A percentile compares a stretch with the other conserved stretches of the same genome.
Evolutionary conservation across 2,329 filamentous ascomycete genomes (phyloP).

Genomic region (Chrysoporthe puriensis): DNA sequence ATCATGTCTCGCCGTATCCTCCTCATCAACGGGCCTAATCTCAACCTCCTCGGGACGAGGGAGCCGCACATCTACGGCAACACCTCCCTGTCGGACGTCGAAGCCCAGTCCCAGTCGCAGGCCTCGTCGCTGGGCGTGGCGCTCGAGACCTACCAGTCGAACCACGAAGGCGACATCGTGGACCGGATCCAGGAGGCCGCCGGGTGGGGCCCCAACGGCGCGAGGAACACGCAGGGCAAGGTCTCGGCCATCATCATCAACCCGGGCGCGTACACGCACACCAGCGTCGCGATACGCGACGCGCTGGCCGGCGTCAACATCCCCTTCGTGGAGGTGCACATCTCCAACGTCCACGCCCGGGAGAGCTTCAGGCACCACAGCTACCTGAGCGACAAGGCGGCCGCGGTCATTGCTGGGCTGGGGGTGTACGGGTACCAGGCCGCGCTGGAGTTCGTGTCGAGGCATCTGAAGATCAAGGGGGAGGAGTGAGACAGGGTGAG

Average conservation of each 20-base stretch:
- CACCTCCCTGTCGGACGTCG: slow-evolving; percentile 68
- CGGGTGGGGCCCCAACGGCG: slow-evolving; percentile 33
- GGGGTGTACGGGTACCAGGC: slow-evolving; percentile 65
- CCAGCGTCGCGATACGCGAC: slow-evolving; percentile 75
- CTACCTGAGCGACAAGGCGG: slow-evolving; percentile 76
- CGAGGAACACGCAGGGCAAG: slow-evolving; percentile 33
- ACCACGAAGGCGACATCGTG: slow-evolving; percentile 75
- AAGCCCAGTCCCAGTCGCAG: slow-evolving; percentile 51
- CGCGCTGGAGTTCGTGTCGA: slow-evolving; percentile 58
- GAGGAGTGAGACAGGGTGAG: neutral
- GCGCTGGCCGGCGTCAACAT: slow-evolving; percentile 70
- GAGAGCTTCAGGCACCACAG: slow-evolving; percentile 72
- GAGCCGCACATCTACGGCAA: slow-evolving; percentile 76
- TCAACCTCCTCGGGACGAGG: slow-evolving; percentile 76
- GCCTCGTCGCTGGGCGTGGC: slow-evolving; percentile 50
- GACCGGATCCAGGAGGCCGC: slow-evolving; percentile 74
- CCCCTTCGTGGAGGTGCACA: slow-evolving; percentile 78
- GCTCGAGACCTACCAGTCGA: slow-evolving; percentile 71
- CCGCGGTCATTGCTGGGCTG: slow-evolving; percentile 72
- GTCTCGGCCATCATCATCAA: slow-evolving; percentile 75
- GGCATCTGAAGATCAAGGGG: slow-evolving; percentile 48
- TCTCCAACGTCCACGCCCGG: slow-evolving; percentile 73
- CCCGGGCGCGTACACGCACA: slow-evolving; percentile 75
- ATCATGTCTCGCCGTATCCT: slow-evolving; percentile 57
- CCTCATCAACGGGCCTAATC: slow-evolving; percentile 80